Percentiles rank a stretch among this genome's conserved stretches.
Conservation (phyloP, 257 asterid species). For the Solanum etuberosum region DNA sequence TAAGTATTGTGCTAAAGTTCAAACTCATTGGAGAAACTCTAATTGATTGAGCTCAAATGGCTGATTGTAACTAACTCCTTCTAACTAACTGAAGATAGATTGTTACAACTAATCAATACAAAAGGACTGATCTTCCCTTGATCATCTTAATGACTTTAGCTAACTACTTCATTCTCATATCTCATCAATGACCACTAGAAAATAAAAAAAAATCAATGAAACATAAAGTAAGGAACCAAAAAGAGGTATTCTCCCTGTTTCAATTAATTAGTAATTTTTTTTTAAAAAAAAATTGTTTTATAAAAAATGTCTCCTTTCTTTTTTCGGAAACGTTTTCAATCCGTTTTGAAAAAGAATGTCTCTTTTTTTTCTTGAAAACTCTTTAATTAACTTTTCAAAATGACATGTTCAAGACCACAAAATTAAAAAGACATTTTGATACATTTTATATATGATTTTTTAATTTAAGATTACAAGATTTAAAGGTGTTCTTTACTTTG, state of each 20-base stretch:
- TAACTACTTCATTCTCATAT: too few species aligned
- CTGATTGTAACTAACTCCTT: too few species aligned
- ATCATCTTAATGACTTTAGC: too few species aligned
- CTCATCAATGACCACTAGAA: background rate
- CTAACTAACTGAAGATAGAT: too few species aligned
- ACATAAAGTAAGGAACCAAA: background rate
- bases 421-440: background rate
- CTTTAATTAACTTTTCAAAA: background rate
- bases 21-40: background rate
- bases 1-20: background rate
- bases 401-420: background rate
- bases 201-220: background rate
- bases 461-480: background rate
- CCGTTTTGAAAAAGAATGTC: background rate
- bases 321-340: too few species aligned
- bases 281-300: too few species aligned
- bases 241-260: background rate
- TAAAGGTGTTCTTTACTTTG: fast-evolving
- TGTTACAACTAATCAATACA: too few species aligned
- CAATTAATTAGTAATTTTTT: too few species aligned
- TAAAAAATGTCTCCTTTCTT: too few species aligned
- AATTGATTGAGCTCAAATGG: too few species aligned
- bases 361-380: too few species aligned
- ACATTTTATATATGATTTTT: background rate
- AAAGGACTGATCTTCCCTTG: too few species aligned